Evolutionary conservation across 371 early-diverging fungal genomes (phyloP), one percentile per base, ranked within the genome.

Genomic region (Mycotypha africana): DNA sequence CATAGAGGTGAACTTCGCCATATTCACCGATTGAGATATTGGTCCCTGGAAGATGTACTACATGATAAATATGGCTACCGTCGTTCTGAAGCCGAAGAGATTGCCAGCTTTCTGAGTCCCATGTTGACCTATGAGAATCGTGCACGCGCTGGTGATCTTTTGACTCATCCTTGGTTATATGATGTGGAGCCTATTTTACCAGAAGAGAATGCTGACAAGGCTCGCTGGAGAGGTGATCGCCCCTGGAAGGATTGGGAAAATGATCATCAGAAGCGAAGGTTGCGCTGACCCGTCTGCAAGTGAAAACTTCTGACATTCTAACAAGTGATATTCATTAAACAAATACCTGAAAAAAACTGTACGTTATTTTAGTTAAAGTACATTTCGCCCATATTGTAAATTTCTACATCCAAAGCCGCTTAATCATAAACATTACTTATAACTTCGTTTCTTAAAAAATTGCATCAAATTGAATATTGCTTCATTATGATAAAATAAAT

Each of bases 21-120:
- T 40, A 97, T 97, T 45, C 82, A 74, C 42, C 81, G 85, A 47
- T 71, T 97, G 20, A 79, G 86, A 33, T 81, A 79, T 54, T 92
- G 93, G 89, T 64, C 76, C 14, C 64, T 97, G 17, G 56, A 76
- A 24, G 91, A 93, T 47, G 91, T 97, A 1, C 65, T 95, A 20
- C 65, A 74, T 45, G 90, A 93, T 42, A 93, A 93, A 65, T 93
- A 93, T 61, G 56, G 58, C 3, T 85, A 83, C 33, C 47, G 69
- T 50, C 56, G 64, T 10, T 46, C 50, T 23, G 81, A 87, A 17
- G 70, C 85, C 5, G 76, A 81, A 15, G 77, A 77, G 30, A 67
- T 85, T 22, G 43, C 81, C 2, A 63, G 62, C 28, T 88, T 90
- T 58, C 38, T 90, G 40, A 37, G 67, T 24, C 91, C 91, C 2